phyloP scores from a whole-genome alignment of 768 basidiomycete genomes.

The Boletus subparvulus region DNA sequence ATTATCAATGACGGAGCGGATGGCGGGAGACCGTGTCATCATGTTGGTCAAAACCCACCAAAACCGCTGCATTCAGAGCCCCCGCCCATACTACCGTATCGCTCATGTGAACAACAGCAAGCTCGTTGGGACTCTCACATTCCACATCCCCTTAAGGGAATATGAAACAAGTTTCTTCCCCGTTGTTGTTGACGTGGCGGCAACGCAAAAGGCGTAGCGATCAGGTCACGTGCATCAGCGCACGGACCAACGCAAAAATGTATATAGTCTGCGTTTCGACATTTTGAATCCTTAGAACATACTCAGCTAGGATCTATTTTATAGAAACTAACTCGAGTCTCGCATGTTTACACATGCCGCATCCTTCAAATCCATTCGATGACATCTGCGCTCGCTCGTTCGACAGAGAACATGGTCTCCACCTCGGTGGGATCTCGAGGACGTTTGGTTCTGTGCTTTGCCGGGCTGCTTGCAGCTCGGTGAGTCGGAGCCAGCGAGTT shows the following conservation, averaged over 20 bases:
- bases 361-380: conserved; percentile 72
- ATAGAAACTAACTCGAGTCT: conserved; percentile 79
- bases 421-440: conserved; percentile 49
- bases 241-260: conserved; percentile 35
- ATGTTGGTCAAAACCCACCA: background rate
- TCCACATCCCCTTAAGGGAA: background rate
- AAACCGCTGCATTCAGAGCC: background rate
- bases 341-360: conserved; percentile 77
- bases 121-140: background rate
- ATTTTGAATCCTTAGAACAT: conserved; percentile 56
- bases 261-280: conserved; percentile 33
- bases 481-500: conserved; percentile 46
- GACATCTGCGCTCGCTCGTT: conserved; percentile 64
- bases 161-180: background rate
- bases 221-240: conserved; percentile 22
- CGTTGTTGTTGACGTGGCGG: background rate
- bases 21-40: conserved; percentile 3
- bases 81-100: background rate
- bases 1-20: conserved; percentile 4
- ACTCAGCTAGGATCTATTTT: conserved; percentile 81
- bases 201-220: background rate
- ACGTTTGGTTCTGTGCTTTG: conserved; percentile 51
- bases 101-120: background rate
- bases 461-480: conserved; percentile 29
- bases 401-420: conserved; percentile 60